These are phyloP conservation scores for Achlya hypogyna DNA, from an alignment of 352 stramenopile genomes.

Conservation along the genomic window DNA sequence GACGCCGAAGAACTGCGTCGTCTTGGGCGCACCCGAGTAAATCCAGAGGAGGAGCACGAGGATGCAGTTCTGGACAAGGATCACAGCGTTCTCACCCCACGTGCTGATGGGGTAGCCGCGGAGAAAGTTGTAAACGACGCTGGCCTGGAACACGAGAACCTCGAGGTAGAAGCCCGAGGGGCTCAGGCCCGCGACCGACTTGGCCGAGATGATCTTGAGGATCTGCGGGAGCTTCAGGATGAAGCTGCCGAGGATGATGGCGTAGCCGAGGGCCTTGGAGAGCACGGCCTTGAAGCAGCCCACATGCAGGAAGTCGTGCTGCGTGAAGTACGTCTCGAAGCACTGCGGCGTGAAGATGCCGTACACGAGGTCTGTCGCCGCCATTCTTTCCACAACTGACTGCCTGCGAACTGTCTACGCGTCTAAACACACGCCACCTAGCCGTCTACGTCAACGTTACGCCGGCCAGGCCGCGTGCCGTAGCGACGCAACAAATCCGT, in stretches of 20 bases:
- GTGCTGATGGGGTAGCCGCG: slow-evolving; percentile 76
- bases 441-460: no score
- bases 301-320: slow-evolving; percentile 77
- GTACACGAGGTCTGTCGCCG: slow-evolving; percentile 38
- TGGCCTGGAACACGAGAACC: slow-evolving; percentile 67
- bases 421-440: background rate
- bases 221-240: slow-evolving; percentile 87
- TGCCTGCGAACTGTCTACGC: no score
- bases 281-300: slow-evolving; percentile 75
- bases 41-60: slow-evolving; percentile 74
- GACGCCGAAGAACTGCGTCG: slow-evolving; percentile 38
- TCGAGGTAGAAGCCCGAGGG: slow-evolving; percentile 86
- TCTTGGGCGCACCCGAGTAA: slow-evolving; percentile 40
- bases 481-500: background rate
- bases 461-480: no score
- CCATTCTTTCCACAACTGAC: background rate
- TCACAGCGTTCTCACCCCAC: slow-evolving; percentile 80
- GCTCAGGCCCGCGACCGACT: slow-evolving; percentile 76
- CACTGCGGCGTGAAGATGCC: slow-evolving; percentile 66
- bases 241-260: slow-evolving; percentile 76
- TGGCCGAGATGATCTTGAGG: slow-evolving; percentile 75
- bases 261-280: slow-evolving; percentile 78
- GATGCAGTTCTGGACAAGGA: slow-evolving; percentile 76
- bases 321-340: slow-evolving; percentile 68
- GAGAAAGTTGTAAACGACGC: slow-evolving; percentile 77